Evolutionary conservation across 164 flowering plant genomes (phyloP).

Genomic region (Macadamia integrifolia): DNA sequence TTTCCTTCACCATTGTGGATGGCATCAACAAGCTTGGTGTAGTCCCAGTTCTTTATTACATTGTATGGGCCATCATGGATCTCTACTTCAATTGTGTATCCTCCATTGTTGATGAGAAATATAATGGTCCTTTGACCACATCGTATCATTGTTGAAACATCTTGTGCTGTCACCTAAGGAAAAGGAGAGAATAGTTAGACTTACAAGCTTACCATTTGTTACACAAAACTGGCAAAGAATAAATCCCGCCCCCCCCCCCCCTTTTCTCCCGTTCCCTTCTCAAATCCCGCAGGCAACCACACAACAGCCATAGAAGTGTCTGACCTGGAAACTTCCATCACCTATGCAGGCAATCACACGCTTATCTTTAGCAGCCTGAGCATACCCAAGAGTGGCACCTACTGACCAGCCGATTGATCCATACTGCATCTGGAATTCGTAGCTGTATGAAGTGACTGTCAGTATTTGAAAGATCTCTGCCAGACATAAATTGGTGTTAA

Average conservation of each 20-base stretch:
- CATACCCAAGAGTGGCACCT: conserved; percentile 79
- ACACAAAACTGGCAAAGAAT: not conserved
- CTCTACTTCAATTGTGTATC: conserved; percentile 68
- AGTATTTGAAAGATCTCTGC: not conserved
- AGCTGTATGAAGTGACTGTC: conserved; percentile 33
- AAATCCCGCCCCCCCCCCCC: not conserved
- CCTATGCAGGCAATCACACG: conserved; percentile 79
- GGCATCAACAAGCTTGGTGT: conserved; percentile 51
- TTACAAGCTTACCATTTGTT: not conserved
- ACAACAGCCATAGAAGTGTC: conserved; percentile 2
- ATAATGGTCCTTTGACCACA: conserved; percentile 47
- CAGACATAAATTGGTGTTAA: not conserved
- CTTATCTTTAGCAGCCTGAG: conserved; percentile 59
- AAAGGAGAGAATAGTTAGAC: not conserved
- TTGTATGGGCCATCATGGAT: conserved; percentile 73
- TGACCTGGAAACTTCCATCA: conserved; percentile 89
- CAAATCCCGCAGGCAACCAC: not conserved
- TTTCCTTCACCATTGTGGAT: conserved; percentile 63
- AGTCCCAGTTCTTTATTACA: conserved; percentile 66
- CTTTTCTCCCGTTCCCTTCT: not conserved
- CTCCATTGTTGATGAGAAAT: conserved; percentile 64
- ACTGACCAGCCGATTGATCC: conserved; percentile 91
- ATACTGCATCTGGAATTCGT: conserved; percentile 87
- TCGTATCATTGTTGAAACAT: conserved; percentile 62
- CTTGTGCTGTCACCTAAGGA: conserved; percentile 63